A percentile compares a stretch with the other conserved stretches of the same genome.
These are phyloP conservation scores for Melanogaster broomeanus DNA, from an alignment of 768 basidiomycete genomes.

Conservation along the genomic window DNA sequence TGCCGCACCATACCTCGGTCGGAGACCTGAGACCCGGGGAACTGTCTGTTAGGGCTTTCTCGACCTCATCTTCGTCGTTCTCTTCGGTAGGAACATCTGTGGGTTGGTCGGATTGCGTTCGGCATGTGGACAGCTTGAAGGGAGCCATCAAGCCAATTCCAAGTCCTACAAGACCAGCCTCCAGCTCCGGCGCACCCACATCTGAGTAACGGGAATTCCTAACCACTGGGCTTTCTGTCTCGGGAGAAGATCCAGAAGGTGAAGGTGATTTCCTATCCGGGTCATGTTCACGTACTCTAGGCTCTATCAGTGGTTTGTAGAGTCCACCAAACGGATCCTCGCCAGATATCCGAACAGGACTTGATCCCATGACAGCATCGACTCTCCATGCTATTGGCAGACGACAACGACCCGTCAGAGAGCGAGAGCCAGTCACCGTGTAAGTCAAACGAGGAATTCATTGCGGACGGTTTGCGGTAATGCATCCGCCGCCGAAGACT, in stretches of 20 bases:
- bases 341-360: constrained; percentile 29
- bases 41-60: constrained; percentile 25
- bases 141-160: constrained; percentile 52
- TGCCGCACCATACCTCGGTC: constrained; percentile 19
- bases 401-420: constrained; percentile 32
- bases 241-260: constrained; percentile 26
- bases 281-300: constrained; percentile 9
- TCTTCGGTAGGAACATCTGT: constrained; percentile 16
- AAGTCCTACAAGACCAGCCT: constrained; percentile 39
- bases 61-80: constrained; percentile 37
- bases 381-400: constrained; percentile 18
- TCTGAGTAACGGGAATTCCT: constrained; percentile 27
- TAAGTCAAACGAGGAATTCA: constrained; percentile 26
- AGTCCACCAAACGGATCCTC: constrained; percentile 51
- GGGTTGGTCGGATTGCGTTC: constrained; percentile 22
- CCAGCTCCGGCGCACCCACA: constrained; percentile 27
- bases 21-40: constrained; percentile 22
- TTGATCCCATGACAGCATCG: constrained; percentile 9
- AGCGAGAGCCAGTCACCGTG: constrained; percentile 33
- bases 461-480: constrained; percentile 28
- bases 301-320: constrained; percentile 36
- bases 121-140: constrained; percentile 47
- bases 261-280: constrained; percentile 15
- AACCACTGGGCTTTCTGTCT: constrained; percentile 54
- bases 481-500: constrained; percentile 31